A percentile compares a stretch with the other conserved stretches of the same genome.
These are phyloP conservation scores for Penicillium tannophilum DNA, from an alignment of 495 filamentous ascomycete genomes.

Conservation along the genomic window DNA sequence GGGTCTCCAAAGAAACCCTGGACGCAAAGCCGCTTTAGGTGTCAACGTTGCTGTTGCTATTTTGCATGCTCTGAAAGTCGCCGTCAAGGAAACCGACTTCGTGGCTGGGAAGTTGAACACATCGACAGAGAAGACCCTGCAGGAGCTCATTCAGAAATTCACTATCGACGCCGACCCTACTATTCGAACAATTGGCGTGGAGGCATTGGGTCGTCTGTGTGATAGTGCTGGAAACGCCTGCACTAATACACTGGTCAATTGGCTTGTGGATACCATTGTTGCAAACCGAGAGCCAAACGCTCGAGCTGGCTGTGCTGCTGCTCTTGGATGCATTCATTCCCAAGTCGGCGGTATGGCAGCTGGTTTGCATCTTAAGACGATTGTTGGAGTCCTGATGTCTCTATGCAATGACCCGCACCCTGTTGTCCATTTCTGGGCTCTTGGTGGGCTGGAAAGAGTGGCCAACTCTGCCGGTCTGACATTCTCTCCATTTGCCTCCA, in stretches of 20 bases:
- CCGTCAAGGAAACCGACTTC: conserved; percentile 74
- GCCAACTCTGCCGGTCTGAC: conserved; percentile 91
- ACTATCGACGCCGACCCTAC: conserved; percentile 81
- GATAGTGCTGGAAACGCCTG: conserved; percentile 85
- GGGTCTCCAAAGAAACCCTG: conserved; percentile 80
- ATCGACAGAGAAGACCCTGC: conserved; percentile 83
- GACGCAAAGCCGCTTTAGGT: conserved; percentile 83
- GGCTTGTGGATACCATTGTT: conserved; percentile 91
- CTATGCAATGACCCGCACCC: conserved; percentile 95
- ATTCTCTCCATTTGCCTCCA: conserved; percentile 86
- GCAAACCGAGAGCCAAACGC: conserved; percentile 89
- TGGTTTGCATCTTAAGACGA: conserved; percentile 94
- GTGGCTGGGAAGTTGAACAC: conserved; percentile 71
- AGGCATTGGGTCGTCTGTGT: conserved; percentile 88
- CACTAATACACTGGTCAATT: conserved; percentile 86
- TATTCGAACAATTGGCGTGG: conserved; percentile 81
- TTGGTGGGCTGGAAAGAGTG: conserved; percentile 84
- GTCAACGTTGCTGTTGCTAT: conserved; percentile 88
- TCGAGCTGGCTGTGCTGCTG: conserved; percentile 90
- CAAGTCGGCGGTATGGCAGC: conserved; percentile 98
- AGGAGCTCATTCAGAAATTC: conserved; percentile 76
- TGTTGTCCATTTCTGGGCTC: conserved; percentile 91
- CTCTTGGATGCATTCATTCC: conserved; percentile 89
- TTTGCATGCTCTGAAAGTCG: conserved; percentile 77
- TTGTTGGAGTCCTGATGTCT: conserved; percentile 92